phyloP scores from a whole-genome alignment of 2,329 filamentous ascomycete species.

The Pochonia chlamydosporia region DNA sequence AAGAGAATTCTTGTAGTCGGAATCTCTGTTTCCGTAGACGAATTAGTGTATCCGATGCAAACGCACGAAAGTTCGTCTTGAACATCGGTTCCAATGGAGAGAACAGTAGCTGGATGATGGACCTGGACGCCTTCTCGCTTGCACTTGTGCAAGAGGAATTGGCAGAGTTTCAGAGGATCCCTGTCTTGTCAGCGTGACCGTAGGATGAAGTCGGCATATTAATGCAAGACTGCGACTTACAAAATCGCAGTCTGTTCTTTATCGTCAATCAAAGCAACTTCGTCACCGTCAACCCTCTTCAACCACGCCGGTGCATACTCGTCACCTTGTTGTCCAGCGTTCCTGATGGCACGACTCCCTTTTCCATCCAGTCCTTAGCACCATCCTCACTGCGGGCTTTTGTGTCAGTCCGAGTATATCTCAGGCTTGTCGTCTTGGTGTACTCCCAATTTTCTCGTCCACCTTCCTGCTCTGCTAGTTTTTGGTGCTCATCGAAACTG shows the following conservation, averaged over 20 bases:
- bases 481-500: slow-evolving; percentile 63
- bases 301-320: slow-evolving; percentile 25
- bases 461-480: slow-evolving; percentile 53
- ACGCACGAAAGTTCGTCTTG: slow-evolving; percentile 46
- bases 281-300: slow-evolving; percentile 42
- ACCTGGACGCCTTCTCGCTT: slow-evolving; percentile 56
- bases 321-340: slow-evolving; percentile 18
- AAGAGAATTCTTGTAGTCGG: slow-evolving; percentile 62
- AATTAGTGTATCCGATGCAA: slow-evolving; percentile 37
- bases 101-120: slow-evolving; percentile 56
- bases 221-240: slow-evolving; percentile 33
- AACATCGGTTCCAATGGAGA: slow-evolving; percentile 45
- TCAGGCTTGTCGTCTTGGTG: too few relatives aligned
- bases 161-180: slow-evolving; percentile 61
- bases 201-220: too few relatives aligned
- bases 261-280: slow-evolving; percentile 55
- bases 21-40: slow-evolving; percentile 43
- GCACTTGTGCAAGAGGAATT: slow-evolving; percentile 56
- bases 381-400: too few relatives aligned
- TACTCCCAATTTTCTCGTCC: slow-evolving; percentile 51
- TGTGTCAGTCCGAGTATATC: too few relatives aligned
- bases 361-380: slow-evolving; percentile 59
- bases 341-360: slow-evolving; percentile 54
- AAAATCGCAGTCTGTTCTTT: slow-evolving; percentile 60
- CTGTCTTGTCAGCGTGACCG: slow-evolving; percentile 29